These are phyloP conservation scores for Colletotrichum orchidophilum DNA, from an alignment of 2,329 filamentous ascomycete genomes.

Conservation along the genomic window DNA sequence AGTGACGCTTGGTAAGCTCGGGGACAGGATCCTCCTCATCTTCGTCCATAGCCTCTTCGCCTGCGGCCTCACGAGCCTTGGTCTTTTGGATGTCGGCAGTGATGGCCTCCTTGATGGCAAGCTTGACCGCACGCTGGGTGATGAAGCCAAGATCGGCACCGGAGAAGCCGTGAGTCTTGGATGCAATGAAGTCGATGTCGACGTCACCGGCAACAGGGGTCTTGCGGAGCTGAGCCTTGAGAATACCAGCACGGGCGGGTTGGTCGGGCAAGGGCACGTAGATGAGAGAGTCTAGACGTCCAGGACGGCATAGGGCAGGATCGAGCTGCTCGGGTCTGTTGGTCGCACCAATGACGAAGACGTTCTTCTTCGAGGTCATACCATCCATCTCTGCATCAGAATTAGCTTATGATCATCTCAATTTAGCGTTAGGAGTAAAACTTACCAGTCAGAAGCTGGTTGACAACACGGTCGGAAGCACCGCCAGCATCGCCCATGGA, in stretches of 20 bases:
- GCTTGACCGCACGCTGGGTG: slow-evolving; percentile 98
- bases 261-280: slow-evolving; percentile 98
- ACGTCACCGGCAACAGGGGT: slow-evolving; percentile 90
- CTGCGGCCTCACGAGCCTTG: slow-evolving; percentile 88
- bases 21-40: slow-evolving; percentile 92
- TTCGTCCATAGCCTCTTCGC: slow-evolving; percentile 86
- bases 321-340: slow-evolving; percentile 99
- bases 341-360: slow-evolving; percentile 98
- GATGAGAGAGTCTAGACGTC: slow-evolving; percentile 97
- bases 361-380: slow-evolving; percentile 99
- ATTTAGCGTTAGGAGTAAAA: slow-evolving; percentile 34
- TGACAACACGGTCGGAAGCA: slow-evolving; percentile 99
- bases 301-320: slow-evolving; percentile 96
- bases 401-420: background rate
- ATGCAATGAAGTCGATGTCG: slow-evolving; percentile 89
- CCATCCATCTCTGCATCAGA: slow-evolving; percentile 86
- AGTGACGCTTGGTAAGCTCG: slow-evolving; percentile 94
- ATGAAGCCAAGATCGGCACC: slow-evolving; percentile 99
- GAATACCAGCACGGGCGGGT: slow-evolving; percentile 85
- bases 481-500: slow-evolving; percentile 95
- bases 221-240: slow-evolving; percentile 97
- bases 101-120: slow-evolving; percentile 98
- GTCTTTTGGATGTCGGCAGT: slow-evolving; percentile 85
- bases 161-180: slow-evolving; percentile 98
- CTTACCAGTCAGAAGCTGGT: slow-evolving; percentile 96